phyloP scores from a whole-genome alignment of 2,329 filamentous ascomycete genomes.

The Aspergillus persii region DNA sequence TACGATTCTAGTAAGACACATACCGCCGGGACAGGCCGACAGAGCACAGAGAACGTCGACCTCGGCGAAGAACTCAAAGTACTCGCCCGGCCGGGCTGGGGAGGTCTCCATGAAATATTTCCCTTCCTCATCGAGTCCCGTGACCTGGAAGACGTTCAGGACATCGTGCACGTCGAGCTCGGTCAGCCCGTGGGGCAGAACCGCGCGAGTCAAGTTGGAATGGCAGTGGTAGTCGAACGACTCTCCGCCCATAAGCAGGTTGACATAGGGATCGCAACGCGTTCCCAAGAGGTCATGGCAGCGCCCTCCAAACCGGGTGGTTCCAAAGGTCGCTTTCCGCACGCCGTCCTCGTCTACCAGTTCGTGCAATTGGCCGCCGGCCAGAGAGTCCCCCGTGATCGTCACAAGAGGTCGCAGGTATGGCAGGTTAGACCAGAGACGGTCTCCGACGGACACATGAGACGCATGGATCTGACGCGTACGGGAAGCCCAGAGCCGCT shows the following conservation, averaged over 20 bases:
- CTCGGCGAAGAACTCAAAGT: slow-evolving; percentile 77
- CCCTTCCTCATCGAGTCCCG: slow-evolving; percentile 68
- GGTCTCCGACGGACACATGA: slow-evolving; percentile 69
- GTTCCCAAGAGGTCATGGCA: slow-evolving; percentile 80
- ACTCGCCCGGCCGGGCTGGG: slow-evolving; percentile 48
- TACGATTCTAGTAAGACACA: slow-evolving; percentile 3
- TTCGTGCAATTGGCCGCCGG: slow-evolving; percentile 37
- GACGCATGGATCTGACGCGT: slow-evolving; percentile 76
- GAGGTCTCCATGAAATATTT: slow-evolving; percentile 69
- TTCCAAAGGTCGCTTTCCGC: slow-evolving; percentile 35
- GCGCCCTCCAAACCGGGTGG: slow-evolving; percentile 57
- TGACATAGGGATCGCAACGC: slow-evolving; percentile 81
- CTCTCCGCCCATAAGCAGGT: slow-evolving; percentile 66
- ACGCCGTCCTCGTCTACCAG: slow-evolving; percentile 36
- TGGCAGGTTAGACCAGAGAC: slow-evolving; percentile 74
- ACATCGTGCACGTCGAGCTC: slow-evolving; percentile 82
- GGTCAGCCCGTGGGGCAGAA: slow-evolving; percentile 64
- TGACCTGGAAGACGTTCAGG: slow-evolving; percentile 83
- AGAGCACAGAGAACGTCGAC: slow-evolving; percentile 67
- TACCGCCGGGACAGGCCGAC: slow-evolving; percentile 70
- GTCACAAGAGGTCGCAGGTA: slow-evolving; percentile 74
- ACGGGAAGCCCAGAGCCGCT: slow-evolving; percentile 77
- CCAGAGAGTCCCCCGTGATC: slow-evolving; percentile 66
- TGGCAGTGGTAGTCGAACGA: slow-evolving; percentile 81
- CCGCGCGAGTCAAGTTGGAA: slow-evolving; percentile 73